phyloP scores from a whole-genome alignment of 768 basidiomycete genomes.

The Pleurotus tuber-regium region DNA sequence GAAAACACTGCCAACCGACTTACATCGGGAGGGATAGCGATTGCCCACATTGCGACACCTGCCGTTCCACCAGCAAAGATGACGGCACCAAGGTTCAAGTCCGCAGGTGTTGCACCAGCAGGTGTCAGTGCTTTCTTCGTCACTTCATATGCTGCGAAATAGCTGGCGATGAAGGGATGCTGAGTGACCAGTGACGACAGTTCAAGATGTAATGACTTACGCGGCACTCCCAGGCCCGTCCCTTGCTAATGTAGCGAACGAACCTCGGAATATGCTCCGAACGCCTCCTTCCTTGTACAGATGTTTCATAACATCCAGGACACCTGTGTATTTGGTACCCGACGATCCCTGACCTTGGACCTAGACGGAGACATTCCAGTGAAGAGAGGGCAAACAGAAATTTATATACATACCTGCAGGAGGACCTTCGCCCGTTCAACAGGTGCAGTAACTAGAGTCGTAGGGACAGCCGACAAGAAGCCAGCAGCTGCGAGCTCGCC shows the following conservation, averaged over 20 bases:
- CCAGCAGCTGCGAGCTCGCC: conserved; percentile 89
- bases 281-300: conserved; percentile 94
- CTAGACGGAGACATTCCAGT: conserved; percentile 32
- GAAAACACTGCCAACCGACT: conserved; percentile 24
- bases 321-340: conserved; percentile 80
- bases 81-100: conserved; percentile 82
- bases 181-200: no score
- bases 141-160: conserved; percentile 96
- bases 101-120: conserved; percentile 70
- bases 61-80: conserved; percentile 92
- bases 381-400: conserved; percentile 4
- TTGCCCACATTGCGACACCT: conserved; percentile 97
- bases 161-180: conserved; percentile 57
- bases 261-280: conserved; percentile 88
- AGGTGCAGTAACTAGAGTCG: conserved; percentile 90
- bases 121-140: conserved; percentile 87
- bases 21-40: conserved; percentile 97
- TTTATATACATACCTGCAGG: conserved; percentile 62
- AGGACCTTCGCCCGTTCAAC: conserved; percentile 97
- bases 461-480: conserved; percentile 90
- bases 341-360: conserved; percentile 85
- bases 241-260: conserved; percentile 88
- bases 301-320: conserved; percentile 85
- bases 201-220: no score
- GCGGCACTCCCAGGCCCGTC: conserved; percentile 97